Percentiles rank a stretch among this genome's conserved stretches.
Conservation (phyloP, 768 basidiomycete genomes). For the Leccinum ochraceum region DNA sequence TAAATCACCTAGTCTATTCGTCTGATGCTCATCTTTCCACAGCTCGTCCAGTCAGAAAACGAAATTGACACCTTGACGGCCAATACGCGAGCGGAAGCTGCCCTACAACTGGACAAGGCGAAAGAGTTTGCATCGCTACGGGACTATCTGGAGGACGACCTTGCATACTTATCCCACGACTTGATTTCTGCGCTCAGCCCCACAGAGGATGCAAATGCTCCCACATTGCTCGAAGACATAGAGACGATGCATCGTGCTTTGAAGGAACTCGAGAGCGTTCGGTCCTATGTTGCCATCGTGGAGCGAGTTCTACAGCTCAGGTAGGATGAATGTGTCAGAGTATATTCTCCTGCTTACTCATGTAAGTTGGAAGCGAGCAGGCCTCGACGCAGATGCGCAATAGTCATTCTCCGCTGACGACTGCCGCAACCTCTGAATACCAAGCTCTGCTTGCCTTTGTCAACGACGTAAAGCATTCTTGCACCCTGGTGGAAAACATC, state of each 20-base stretch:
- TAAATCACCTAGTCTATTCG: slow-evolving; percentile 16
- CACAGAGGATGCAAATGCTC: slow-evolving; percentile 44
- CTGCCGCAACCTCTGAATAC: slow-evolving; percentile 55
- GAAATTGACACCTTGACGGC: slow-evolving; percentile 48
- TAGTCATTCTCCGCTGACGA: slow-evolving; percentile 41
- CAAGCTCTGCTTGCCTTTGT: slow-evolving; percentile 64
- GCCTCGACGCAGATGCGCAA: slow-evolving; percentile 55
- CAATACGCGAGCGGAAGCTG: slow-evolving; percentile 47
- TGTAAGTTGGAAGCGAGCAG: slow-evolving; percentile 47
- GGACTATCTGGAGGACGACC: slow-evolving; percentile 76
- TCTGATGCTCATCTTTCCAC: slow-evolving; percentile 36
- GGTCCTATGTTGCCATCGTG: slow-evolving; percentile 73
- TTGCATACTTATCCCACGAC: slow-evolving; percentile 63
- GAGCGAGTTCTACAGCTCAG: slow-evolving; percentile 71
- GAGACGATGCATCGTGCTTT: slow-evolving; percentile 76
- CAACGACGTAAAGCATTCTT: slow-evolving; percentile 44
- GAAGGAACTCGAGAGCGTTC: slow-evolving; percentile 74
- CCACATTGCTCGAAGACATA: slow-evolving; percentile 80
- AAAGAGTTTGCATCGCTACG: slow-evolving; percentile 76
- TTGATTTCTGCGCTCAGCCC: slow-evolving; percentile 54
- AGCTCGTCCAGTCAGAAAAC: slow-evolving; percentile 58
- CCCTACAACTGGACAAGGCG: slow-evolving; percentile 57
- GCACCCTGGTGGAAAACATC: slow-evolving; percentile 45
- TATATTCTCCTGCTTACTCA: slow-evolving; percentile 7
- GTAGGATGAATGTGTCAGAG: slow-evolving; percentile 40